Conservation (phyloP, 257 asterid species). For the Solanum tarijense region DNA sequence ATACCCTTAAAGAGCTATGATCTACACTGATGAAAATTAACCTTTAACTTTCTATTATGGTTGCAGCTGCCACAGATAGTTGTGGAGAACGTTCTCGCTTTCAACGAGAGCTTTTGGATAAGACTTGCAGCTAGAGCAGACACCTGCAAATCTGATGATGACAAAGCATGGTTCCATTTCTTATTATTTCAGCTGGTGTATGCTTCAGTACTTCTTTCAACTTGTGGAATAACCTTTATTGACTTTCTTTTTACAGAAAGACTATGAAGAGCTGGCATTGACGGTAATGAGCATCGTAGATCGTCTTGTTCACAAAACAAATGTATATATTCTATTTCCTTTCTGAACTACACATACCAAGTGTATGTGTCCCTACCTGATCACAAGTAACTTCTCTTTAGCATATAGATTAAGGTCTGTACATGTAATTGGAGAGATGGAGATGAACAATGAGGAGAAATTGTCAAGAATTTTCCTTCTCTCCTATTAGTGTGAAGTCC, state of each 20-base stretch:
- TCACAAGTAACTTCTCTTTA: background rate
- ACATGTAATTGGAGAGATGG: background rate
- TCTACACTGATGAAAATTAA: background rate
- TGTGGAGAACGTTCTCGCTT: slow-evolving; percentile 87
- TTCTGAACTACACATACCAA: background rate
- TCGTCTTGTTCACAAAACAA: slow-evolving; percentile 74
- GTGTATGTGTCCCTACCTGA: background rate
- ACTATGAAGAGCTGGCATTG: slow-evolving; percentile 86
- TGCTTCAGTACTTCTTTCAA: background rate
- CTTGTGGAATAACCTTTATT: slow-evolving; percentile 8
- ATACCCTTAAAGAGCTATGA: background rate
- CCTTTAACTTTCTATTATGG: slow-evolving; percentile 3
- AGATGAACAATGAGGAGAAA: background rate
- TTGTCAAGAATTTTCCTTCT: background rate
- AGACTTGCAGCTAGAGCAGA: slow-evolving; percentile 88
- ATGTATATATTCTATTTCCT: slow-evolving; percentile 27
- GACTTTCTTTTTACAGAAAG: slow-evolving; percentile 47
- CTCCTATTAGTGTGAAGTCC: background rate
- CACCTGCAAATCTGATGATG: slow-evolving; percentile 90
- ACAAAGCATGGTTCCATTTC: slow-evolving; percentile 59
- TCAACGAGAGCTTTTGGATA: slow-evolving; percentile 90
- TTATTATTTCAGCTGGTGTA: slow-evolving; percentile 7
- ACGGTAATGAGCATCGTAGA: slow-evolving; percentile 67
- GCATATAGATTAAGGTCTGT: background rate
- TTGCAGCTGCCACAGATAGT: slow-evolving; percentile 73